These are phyloP conservation scores for Tillandsia fasciculata DNA, from an alignment of 176 grass and related monocot species.

Conservation along the genomic window DNA sequence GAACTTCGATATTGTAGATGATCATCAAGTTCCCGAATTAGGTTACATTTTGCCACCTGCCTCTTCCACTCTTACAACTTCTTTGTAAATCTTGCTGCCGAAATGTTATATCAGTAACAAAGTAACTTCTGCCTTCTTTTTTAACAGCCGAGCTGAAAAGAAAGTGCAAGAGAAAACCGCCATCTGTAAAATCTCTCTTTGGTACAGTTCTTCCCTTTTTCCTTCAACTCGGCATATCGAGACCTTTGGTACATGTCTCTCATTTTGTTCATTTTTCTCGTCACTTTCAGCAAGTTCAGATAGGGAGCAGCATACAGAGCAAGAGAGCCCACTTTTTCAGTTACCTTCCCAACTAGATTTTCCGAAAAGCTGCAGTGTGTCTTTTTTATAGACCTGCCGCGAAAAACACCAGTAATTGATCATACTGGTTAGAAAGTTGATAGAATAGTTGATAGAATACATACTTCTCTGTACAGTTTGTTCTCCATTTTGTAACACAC, in stretches of 20 bases:
- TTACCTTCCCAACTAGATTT: slow-evolving; percentile 1
- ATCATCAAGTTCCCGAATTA: slow-evolving; percentile 27
- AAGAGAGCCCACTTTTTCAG: slow-evolving; percentile 3
- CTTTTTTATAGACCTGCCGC: not conserved
- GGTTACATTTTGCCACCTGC: not conserved
- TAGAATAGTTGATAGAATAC: too few species aligned
- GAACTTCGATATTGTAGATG: slow-evolving; percentile 54
- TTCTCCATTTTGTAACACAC: too few species aligned
- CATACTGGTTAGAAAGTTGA: too few species aligned
- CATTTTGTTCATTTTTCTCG: not conserved
- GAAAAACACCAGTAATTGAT: too few species aligned
- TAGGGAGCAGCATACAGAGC: slow-evolving; percentile 12
- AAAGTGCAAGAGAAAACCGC: slow-evolving; percentile 8
- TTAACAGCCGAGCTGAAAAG: slow-evolving; percentile 23
- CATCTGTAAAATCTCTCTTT: slow-evolving; percentile 4
- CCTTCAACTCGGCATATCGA: not conserved
- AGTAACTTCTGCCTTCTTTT: not conserved
- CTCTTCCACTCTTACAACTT: slow-evolving; percentile 2
- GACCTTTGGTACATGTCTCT: not conserved
- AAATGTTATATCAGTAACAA: not conserved
- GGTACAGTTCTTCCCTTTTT: slow-evolving; percentile 1
- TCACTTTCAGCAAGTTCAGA: slow-evolving; percentile 2
- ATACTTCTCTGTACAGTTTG: too few species aligned
- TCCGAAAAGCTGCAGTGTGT: slow-evolving; percentile 18
- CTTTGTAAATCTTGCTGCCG: not conserved